A percentile compares a stretch with the other conserved stretches of the same genome.
phyloP scores from a whole-genome alignment of 306 rosid genomes.

The Hylodesmum podocarpum region DNA sequence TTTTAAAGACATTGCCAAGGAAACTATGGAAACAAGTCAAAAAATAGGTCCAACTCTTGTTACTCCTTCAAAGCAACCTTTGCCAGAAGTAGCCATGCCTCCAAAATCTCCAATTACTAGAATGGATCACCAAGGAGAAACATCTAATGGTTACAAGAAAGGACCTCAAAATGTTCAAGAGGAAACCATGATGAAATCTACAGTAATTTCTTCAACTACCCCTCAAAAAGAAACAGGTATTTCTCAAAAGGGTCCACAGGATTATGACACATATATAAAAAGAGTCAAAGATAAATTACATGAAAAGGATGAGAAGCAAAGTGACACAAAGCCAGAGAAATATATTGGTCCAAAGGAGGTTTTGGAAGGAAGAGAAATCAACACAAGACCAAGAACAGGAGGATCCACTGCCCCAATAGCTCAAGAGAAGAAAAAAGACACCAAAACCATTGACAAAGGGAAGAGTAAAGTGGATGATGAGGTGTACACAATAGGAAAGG shows the following conservation, averaged over 20 bases:
- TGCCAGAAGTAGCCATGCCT: conserved; percentile 11
- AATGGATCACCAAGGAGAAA: not conserved
- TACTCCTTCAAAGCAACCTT: conserved; percentile 5
- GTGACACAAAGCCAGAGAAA: conserved; percentile 15
- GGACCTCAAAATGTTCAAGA: conserved; percentile 4
- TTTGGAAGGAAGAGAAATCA: conserved; percentile 29
- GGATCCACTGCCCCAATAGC: not conserved
- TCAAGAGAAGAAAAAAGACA: conserved; percentile 6
- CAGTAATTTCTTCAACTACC: not conserved
- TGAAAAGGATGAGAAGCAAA: not conserved
- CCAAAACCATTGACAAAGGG: not conserved
- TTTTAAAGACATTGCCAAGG: conserved; percentile 51
- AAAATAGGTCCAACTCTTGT: not conserved
- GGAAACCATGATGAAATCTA: conserved; percentile 13
- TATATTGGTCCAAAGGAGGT: not conserved
- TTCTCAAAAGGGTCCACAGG: conserved; percentile 29
- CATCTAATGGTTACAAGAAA: conserved; percentile 5
- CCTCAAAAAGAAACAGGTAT: not conserved
- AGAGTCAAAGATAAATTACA: not conserved
- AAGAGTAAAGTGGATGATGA: conserved; percentile 16
- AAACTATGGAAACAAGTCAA: conserved; percentile 13
- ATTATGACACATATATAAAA: conserved; percentile 1
- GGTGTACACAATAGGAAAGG: conserved; percentile 16
- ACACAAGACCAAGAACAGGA: conserved; percentile 7
- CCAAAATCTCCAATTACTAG: conserved; percentile 15